Evolutionary conservation across 1,284 basidiomycete species (phyloP).

Genomic region (Sporisorium scitamineum): DNA sequence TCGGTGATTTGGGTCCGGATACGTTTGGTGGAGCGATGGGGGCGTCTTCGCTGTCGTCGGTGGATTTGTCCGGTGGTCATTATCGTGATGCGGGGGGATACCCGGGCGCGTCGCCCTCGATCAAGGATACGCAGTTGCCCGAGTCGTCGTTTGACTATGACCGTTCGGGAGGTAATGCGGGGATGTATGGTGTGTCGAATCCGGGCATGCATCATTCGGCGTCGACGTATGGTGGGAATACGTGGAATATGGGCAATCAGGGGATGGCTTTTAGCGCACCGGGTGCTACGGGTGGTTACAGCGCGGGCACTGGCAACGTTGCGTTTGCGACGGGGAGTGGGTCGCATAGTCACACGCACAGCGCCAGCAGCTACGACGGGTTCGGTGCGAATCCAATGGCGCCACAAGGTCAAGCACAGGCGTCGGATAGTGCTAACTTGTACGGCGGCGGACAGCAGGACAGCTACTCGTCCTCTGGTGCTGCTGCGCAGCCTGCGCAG

Average conservation of each 20-base stretch:
- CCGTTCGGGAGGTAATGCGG: conserved; percentile 23
- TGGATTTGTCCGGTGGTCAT: conserved; percentile 45
- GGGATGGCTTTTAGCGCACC: conserved; percentile 27
- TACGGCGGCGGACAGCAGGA: conserved; percentile 19
- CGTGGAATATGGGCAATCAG: conserved; percentile 33
- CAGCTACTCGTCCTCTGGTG: conserved; percentile 8
- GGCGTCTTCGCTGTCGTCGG: conserved; percentile 17
- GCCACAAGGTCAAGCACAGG: conserved; percentile 1
- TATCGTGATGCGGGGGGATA: conserved; percentile 32
- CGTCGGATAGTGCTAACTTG: conserved; percentile 11
- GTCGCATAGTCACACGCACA: conserved; percentile 30
- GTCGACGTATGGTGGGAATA: conserved; percentile 17
- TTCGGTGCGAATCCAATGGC: conserved; percentile 8
- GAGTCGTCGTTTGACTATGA: conserved; percentile 44
- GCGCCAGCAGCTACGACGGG: conserved; percentile 36
- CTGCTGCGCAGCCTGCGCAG: neutral
- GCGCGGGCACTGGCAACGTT: conserved; percentile 5
- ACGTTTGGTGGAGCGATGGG: conserved; percentile 31
- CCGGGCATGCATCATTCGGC: conserved; percentile 7
- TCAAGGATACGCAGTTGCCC: conserved; percentile 26
- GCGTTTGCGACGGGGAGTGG: conserved; percentile 19
- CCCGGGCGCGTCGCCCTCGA: conserved; percentile 26
- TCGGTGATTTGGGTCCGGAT: conserved; percentile 35
- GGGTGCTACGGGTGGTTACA: conserved; percentile 18
- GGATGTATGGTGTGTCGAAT: conserved; percentile 30